Conservation (phyloP, 108 stramenopile species). For the Stephanodiscus triporus region DNA sequence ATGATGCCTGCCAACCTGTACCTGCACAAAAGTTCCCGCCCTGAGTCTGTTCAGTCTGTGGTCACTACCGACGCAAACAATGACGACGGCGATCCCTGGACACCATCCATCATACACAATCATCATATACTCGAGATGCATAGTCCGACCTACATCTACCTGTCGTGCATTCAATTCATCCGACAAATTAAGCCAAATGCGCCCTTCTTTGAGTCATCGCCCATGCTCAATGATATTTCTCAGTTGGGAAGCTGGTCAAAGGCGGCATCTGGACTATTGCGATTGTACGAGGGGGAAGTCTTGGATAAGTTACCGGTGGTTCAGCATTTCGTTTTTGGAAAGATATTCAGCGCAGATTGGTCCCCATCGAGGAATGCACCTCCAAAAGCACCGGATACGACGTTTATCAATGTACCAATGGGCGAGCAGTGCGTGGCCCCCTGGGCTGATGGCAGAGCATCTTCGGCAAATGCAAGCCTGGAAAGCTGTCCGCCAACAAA, state of each 20-base stretch:
- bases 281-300: constrained; percentile 92
- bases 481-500: not conserved
- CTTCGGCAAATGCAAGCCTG: not conserved
- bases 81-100: constrained; percentile 46
- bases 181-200: constrained; percentile 83
- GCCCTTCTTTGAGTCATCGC: constrained; percentile 92
- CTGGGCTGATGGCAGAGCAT: constrained; percentile 37
- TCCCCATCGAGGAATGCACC: constrained; percentile 55
- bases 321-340: constrained; percentile 96
- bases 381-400: constrained; percentile 57
- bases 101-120: constrained; percentile 47
- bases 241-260: constrained; percentile 82
- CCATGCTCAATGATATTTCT: constrained; percentile 93
- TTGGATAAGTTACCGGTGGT: constrained; percentile 92
- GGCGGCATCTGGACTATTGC: constrained; percentile 74
- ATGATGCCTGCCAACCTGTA: constrained; percentile 31
- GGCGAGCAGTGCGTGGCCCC: constrained; percentile 53
- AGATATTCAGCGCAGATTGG: constrained; percentile 74
- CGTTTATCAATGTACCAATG: constrained; percentile 56
- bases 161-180: constrained; percentile 87
- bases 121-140: constrained; percentile 30
- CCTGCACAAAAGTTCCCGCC: constrained; percentile 23
- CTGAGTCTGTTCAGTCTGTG: constrained; percentile 2
- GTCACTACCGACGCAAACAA: constrained; percentile 10
- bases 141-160: constrained; percentile 62